A percentile compares a stretch with the other conserved stretches of the same genome.
Evolutionary conservation across 495 filamentous ascomycete genomes (phyloP).

Genomic region (Tetracladium marchalianum): DNA sequence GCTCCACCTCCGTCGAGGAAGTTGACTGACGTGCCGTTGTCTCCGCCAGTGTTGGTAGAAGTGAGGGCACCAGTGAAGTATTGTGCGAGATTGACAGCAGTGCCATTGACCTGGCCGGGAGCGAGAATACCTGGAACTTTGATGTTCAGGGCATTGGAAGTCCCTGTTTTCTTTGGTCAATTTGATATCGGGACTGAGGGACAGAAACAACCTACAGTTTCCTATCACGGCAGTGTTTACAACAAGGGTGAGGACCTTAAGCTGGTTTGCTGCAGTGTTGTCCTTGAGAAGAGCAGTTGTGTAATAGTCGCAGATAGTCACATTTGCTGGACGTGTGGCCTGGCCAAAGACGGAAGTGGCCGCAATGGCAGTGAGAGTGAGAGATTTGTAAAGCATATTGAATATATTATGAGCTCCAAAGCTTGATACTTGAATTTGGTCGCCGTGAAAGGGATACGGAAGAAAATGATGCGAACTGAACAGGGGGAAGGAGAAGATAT

Average conservation of each 20-base stretch:
- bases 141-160: conserved; percentile 29
- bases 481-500: too few relatives aligned
- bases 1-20: conserved; percentile 45
- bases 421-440: too few relatives aligned
- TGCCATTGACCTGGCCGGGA: conserved; percentile 28
- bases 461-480: too few relatives aligned
- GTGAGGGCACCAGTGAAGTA: conserved; percentile 38
- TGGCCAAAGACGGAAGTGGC: conserved; percentile 8
- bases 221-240: conserved; percentile 44
- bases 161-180: conserved; percentile 23
- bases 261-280: conserved; percentile 40
- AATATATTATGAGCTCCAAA: too few relatives aligned
- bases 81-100: conserved; percentile 34
- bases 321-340: conserved; percentile 29
- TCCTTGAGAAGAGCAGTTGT: conserved; percentile 33
- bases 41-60: conserved; percentile 29
- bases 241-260: conserved; percentile 35
- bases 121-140: conserved; percentile 36
- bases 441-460: too few relatives aligned
- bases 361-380: conserved; percentile 1
- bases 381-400: conserved; percentile 8
- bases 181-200: background rate
- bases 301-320: conserved; percentile 41
- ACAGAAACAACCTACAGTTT: conserved; percentile 22
- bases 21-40: conserved; percentile 29